Base-by-base conservation (phyloP, 1,284 basidiomycete species). In the Caloboletus inedulis region DNA sequence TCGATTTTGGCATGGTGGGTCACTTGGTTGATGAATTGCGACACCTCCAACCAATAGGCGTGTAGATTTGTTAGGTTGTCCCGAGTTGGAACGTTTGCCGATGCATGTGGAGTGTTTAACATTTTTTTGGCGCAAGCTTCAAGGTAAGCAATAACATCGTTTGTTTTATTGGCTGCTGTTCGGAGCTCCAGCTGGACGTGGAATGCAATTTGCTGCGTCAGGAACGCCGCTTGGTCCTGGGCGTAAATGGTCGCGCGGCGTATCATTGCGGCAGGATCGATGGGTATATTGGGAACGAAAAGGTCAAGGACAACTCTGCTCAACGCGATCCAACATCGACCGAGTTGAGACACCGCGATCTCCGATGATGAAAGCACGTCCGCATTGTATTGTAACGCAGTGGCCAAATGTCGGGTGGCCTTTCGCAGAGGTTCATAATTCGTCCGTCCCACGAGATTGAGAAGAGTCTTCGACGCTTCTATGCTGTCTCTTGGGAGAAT, bases 211-310 rank as follows among this genome's bases (percentile, higher is more conserved):
- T 91, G 83, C 7, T 73, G 71, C 0, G 67, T 59, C 0, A 91
- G 62, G n/a, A 75, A 65, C 0, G 69, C 62, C 16, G 76, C 66
- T 49, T 84, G 76, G n/a, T 74, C 63, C n/a, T 66, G 61, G 60
- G 80, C 74, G 42, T 87, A 81, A 35, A 77, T 72, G 6, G 70
- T 69, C 0, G 77, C 74, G 34, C 80, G 82, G 42, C 77, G 77
- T 47, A 85, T 79, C 31, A 88, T 79, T 18, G 85, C 84, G 14
- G 88, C 83, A 9, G 96, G 96, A 68, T 99, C 97, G 49, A 98
- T 73, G 1, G 95, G 93, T 4, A 86, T 74, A 63, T 92, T 82
- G 0, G 97, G 94, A 43, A 98, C 77, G 65, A 89, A 90, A n/a
- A 96, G 76, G 2, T 83, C 74, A 16, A 92, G 65, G 29, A 91